Conservation (phyloP, 148 eudicot species). For the Fagopyrum homotropicum region DNA sequence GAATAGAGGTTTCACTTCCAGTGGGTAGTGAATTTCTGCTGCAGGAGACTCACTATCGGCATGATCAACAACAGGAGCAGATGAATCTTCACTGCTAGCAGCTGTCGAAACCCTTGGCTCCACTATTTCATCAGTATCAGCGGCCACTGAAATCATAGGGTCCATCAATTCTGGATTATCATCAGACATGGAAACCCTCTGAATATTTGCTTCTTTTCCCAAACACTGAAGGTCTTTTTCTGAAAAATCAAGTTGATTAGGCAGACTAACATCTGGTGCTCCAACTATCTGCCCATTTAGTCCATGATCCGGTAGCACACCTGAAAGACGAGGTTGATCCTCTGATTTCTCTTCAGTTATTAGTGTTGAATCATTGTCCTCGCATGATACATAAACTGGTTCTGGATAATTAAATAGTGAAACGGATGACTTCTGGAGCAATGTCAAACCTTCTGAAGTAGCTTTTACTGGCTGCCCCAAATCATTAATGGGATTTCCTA, state of each 20-base stretch:
- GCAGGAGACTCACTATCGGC: background rate
- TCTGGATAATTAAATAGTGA: conserved; percentile 3
- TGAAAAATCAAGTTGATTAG: conserved; percentile 22
- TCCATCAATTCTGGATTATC: conserved; percentile 15
- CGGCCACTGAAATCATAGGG: background rate
- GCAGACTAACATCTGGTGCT: conserved; percentile 18
- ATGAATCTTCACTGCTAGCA: background rate
- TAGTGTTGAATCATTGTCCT: conserved; percentile 16
- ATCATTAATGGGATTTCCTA: conserved; percentile 6
- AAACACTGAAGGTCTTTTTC: conserved; percentile 18
- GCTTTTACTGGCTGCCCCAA: conserved; percentile 3
- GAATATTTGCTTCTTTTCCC: conserved; percentile 17
- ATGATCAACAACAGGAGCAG: conserved; percentile 10
- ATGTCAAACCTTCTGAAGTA: conserved; percentile 3
- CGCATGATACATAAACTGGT: conserved; percentile 19
- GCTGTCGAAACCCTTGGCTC: conserved; percentile 5
- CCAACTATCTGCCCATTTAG: conserved; percentile 19
- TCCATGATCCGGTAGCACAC: conserved; percentile 13
- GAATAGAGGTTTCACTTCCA: background rate
- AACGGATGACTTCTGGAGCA: background rate
- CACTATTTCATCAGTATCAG: background rate
- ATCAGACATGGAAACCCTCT: conserved; percentile 12
- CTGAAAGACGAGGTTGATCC: conserved; percentile 16
- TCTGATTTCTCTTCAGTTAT: conserved; percentile 20
- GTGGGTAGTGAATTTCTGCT: background rate